Evolutionary conservation across 2,329 filamentous ascomycete genomes (phyloP), one percentile per base, ranked within the genome.

Genomic region (Alternaria ethzedia): DNA sequence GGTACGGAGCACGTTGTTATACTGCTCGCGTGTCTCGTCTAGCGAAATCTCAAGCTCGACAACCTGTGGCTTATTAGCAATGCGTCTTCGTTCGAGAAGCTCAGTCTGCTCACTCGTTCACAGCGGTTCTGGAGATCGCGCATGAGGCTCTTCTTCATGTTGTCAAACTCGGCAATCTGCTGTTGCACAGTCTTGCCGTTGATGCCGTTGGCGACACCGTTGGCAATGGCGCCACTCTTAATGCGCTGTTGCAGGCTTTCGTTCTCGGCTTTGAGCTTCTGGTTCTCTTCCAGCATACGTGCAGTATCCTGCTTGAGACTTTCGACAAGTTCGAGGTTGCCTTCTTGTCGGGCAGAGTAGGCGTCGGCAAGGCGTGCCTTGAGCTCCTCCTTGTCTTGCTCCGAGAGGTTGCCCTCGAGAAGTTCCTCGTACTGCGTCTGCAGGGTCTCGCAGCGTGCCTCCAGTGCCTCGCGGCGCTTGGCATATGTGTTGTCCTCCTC

Each of bases 81-180:
- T 32, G 15, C 60, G 41, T 54, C 28, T 62, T 25, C 36, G 62
- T 54, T 30, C 63, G 49, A 43, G 36, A 54, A 45, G 50, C 26
- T 64, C 52, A 54, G 54, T 30, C 5, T 50, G 79, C 79, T 78
- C 78, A 82, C 94, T 70, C 96, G 91, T 84, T 99, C 96, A 81
- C 96, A 99, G 65, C 96, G 91, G 85, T 99, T 98, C 82, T 99
- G 96, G 70, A 99, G 85, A 82, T 99, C 96, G 61, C 96, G 92
- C 96, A 99, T 99, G 71, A 99, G 86, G 70, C 92, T 97, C 88
- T 99, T 99, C 89, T 99, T 99, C 94, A 99, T 99, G 63, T 93
- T 92, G 81, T 99, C 96, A 74, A 99, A 99, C 79, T 99, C 96
- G 62, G 95, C 93, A 81, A 99, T 97, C 83, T 98, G 96, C 83